These are phyloP conservation scores for Pseudozyma flocculosa DNA, from an alignment of 1,284 basidiomycete genomes.

Conservation along the genomic window DNA sequence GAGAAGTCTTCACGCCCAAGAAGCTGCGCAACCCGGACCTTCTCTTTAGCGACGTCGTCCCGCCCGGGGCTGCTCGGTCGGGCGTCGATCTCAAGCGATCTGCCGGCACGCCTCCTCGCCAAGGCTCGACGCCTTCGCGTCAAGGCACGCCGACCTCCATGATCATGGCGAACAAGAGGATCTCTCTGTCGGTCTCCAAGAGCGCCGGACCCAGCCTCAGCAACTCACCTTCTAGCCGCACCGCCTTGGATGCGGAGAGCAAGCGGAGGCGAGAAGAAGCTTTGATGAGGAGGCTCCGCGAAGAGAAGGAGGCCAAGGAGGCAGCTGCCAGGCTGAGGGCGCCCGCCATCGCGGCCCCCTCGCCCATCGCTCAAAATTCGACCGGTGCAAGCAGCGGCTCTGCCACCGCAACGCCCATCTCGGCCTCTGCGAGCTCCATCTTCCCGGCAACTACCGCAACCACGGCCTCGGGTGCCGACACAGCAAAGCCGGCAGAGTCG, in stretches of 20 bases:
- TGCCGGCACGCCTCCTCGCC: too few species aligned
- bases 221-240: neutral
- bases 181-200: neutral
- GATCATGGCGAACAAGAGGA: neutral
- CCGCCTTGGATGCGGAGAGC: neutral
- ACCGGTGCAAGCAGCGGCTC: too few species aligned
- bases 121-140: neutral
- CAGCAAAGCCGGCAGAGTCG: too few species aligned
- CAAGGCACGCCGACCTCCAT: neutral
- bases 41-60: neutral
- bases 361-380: too few species aligned
- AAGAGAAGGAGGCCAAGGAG: constrained; percentile 3
- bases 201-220: neutral
- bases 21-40: neutral
- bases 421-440: too few species aligned
- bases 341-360: too few species aligned
- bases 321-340: neutral
- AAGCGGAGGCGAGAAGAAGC: constrained; percentile 2
- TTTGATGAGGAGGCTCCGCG: neutral
- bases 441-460: too few species aligned
- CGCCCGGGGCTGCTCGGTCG: neutral
- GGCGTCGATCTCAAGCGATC: neutral
- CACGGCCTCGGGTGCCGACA: too few species aligned
- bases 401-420: too few species aligned
- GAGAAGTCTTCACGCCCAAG: neutral